Percentiles rank a stretch among this genome's conserved stretches.
phyloP scores from a whole-genome alignment of 257 asterid species.

The Lycium ferocissimum region DNA sequence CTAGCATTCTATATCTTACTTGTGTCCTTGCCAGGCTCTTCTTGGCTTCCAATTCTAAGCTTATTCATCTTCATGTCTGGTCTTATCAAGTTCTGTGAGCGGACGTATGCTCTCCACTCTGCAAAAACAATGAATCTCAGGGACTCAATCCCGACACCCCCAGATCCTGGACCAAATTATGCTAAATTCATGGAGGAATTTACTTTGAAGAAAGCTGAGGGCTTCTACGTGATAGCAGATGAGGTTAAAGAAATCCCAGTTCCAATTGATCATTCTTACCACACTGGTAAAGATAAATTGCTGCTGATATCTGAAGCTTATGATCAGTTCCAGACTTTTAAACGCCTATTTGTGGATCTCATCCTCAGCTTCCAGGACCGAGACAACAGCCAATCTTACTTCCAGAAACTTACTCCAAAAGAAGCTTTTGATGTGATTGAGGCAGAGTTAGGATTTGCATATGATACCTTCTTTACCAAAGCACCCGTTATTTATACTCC shows the following conservation, averaged over 20 bases:
- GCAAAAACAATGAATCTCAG: constrained; percentile 48
- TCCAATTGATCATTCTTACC: constrained; percentile 30
- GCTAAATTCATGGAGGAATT: constrained; percentile 56
- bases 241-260: constrained; percentile 49
- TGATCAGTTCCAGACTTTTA: constrained; percentile 47
- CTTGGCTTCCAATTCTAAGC: constrained; percentile 44
- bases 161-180: constrained; percentile 62
- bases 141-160: constrained; percentile 46
- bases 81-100: constrained; percentile 48
- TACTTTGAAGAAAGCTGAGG: constrained; percentile 51
- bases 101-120: constrained; percentile 44
- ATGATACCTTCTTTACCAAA: constrained; percentile 57
- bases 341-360: constrained; percentile 56
- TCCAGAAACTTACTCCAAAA: background rate
- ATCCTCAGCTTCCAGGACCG: constrained; percentile 64
- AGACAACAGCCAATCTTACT: constrained; percentile 50
- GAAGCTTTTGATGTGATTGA: constrained; percentile 56
- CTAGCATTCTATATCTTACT: constrained; percentile 48
- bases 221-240: constrained; percentile 43
- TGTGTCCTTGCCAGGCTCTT: constrained; percentile 44
- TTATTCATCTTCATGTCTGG: constrained; percentile 40
- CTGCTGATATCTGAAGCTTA: constrained; percentile 40
- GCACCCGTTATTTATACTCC: constrained; percentile 43
- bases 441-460: constrained; percentile 58
- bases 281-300: background rate